Base-by-base conservation (phyloP, 1,139 yeast genomes). In the Yamadazyma diddensiae region DNA sequence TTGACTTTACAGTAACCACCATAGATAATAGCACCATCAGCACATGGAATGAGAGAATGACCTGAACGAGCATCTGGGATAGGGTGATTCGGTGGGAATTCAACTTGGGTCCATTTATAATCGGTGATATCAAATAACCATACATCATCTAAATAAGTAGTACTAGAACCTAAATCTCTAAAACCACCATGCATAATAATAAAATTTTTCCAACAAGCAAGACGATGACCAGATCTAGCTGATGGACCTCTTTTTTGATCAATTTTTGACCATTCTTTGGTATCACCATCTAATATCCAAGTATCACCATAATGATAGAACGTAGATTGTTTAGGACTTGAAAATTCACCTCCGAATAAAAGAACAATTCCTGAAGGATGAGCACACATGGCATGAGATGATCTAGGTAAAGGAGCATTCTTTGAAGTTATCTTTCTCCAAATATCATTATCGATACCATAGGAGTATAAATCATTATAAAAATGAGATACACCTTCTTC, bases 251-350 rank as follows among this genome's bases (percentile, higher is more conserved):
- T 74, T 45, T 81, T 83, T 30, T 67, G 65, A 36, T 92, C 97
- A 6, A 88, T 63, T 52, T 88, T 88, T 15, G 85, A 71, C 97
- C 97, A 92, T 58, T 88, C 96, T 49, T 85, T 87, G 11, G 82
- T 68, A 20, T 75, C 79, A 1, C 90, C 76, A 50, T 92, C 97
- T 39, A 92, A 64, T 33, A 90, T 70, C 97, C 97, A 92, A 3
- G 96, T 83, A 52, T 92, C 98, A 13, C 96, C 94, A 55, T 87
- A 92, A 58, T 92, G 98, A 57, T 92, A 94, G 57, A 92, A 92
- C 0, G 97, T 87, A 31, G 88, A 80, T 57, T 92, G 98, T 52
- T 90, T 92, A 2, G 97, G 97, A 6, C 95, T 85, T 2, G 97
- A 86, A 49, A 92, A 92, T 58, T 92, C 98, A 45, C 98, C 98